These are phyloP conservation scores for Diplodia seriata DNA, from an alignment of 2,329 filamentous ascomycete species.

Conservation along the genomic window DNA sequence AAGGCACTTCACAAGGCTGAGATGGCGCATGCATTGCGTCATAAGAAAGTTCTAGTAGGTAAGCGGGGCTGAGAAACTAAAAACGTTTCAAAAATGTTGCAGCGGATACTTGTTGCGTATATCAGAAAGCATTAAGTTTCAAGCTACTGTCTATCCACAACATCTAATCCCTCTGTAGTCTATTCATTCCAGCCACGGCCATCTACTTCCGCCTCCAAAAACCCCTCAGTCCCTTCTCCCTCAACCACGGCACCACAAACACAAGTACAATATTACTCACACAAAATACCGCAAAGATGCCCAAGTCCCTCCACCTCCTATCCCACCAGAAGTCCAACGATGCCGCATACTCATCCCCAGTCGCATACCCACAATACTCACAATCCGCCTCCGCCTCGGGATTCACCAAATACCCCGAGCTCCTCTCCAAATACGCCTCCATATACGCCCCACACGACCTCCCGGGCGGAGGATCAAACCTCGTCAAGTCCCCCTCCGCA, in stretches of 20 bases:
- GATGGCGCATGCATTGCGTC: no score
- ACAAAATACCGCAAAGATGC: conserved; percentile 10
- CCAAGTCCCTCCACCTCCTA: conserved; percentile 9
- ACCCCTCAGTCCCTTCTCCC: background rate
- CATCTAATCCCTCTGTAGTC: no score
- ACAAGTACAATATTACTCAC: background rate
- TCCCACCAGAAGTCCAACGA: background rate
- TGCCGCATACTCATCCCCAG: conserved; percentile 63
- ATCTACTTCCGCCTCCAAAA: background rate
- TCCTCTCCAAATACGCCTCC: conserved; percentile 57
- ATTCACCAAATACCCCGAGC: conserved; percentile 67
- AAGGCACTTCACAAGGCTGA: no score
- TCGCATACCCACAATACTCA: conserved; percentile 68
- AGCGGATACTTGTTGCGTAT: no score
- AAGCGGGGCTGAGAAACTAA: no score
- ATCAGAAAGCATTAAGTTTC: no score
- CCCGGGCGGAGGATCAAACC: conserved; percentile 65
- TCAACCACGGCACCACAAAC: conserved; percentile 2
- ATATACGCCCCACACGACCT: conserved; percentile 68
- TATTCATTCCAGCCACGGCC: no score
- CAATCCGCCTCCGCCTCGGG: conserved; percentile 59
- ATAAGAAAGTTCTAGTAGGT: no score
- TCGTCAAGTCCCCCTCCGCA: conserved; percentile 62
- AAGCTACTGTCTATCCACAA: no score
- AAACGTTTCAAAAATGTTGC: no score